These are phyloP conservation scores for Vicia villosa DNA, from an alignment of 306 rosid species.

Conservation along the genomic window DNA sequence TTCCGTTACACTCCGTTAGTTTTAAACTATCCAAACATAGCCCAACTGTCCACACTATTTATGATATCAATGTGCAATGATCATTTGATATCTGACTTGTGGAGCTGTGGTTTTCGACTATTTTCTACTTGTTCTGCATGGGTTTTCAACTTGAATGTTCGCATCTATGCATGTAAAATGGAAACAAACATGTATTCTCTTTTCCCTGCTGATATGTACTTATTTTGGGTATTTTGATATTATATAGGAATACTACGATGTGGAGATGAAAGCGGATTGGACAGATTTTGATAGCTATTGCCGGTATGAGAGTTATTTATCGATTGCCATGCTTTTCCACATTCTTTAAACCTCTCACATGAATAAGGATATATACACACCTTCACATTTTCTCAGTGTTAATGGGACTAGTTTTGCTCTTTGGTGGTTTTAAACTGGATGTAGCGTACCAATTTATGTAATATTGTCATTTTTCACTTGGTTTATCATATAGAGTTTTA, in stretches of 20 bases:
- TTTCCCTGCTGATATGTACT: conserved; percentile 4
- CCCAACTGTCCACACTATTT: neutral
- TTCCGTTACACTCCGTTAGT: neutral
- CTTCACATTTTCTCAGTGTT: conserved; percentile 12
- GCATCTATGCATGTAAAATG: neutral
- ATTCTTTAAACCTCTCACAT: conserved; percentile 18
- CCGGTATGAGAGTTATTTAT: conserved; percentile 50
- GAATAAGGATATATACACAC: neutral
- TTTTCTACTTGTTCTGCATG: neutral
- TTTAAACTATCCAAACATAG: neutral
- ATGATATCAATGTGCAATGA: neutral
- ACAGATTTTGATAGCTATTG: conserved; percentile 69
- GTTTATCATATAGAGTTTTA: conserved; percentile 16
- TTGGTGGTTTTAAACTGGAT: conserved; percentile 16
- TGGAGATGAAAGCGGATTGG: conserved; percentile 75
- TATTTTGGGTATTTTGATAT: conserved; percentile 31
- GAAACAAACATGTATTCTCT: neutral
- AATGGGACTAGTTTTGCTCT: conserved; percentile 20
- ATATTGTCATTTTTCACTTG: neutral
- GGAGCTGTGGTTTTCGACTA: neutral
- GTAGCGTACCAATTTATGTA: neutral
- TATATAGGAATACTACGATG: conserved; percentile 56
- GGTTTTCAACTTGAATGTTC: conserved; percentile 2
- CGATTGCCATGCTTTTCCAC: neutral
- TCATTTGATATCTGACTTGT: neutral